Base-by-base conservation (phyloP, 176 grass and related monocot genomes). In the Oryza glumipatula region DNA sequence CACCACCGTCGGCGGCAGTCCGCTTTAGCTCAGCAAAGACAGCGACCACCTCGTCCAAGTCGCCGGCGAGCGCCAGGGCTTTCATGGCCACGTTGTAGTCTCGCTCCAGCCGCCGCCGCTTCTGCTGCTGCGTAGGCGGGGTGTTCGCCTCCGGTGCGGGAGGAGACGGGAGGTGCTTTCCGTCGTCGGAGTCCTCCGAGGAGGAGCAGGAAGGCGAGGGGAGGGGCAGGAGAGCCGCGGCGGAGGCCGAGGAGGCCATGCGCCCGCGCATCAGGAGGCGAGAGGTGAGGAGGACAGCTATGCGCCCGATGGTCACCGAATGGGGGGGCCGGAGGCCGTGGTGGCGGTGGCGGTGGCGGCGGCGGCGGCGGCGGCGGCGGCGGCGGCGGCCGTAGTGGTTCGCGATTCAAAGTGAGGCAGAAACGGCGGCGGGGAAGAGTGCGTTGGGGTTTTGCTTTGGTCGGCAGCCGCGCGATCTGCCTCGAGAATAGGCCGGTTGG, bases 1-100 rank as follows among this genome's bases (percentile, higher is more conserved):
- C 36, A 23, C 39, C 5, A 1, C 54, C 17, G 17, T 68, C 3
- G 22, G 66, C 36, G 13, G 65, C 77, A 43, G 24, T 1, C 76
- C 58, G 17, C 52, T 21, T 86, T 81, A 97, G 86, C 78, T 97
- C 90, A 47, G 44, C 41, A 80, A 94, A 94, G 80, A 94, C 77
- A 11, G 47, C 71, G 46, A 90, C 67, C 21, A 97, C 88, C 68
- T 88, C 41, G 9, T 81, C 81, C 12, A 91, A 69, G 5, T 91
- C 87, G 26, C 90, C 92, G 16, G 74, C 83, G 12, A 76, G 79
- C 23, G 81, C 72, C 32, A 94, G 83, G 70, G 84, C 81, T 73
- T 88, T 93, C 92, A 97, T 94, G 33, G 76, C 70, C 78, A 69
- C 60, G 86, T 97, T 97, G 85, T 77, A 94, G 76, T 86, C 84